Base-by-base conservation (phyloP, 805 yeast species). In the Kodamaea lidongshanica region DNA sequence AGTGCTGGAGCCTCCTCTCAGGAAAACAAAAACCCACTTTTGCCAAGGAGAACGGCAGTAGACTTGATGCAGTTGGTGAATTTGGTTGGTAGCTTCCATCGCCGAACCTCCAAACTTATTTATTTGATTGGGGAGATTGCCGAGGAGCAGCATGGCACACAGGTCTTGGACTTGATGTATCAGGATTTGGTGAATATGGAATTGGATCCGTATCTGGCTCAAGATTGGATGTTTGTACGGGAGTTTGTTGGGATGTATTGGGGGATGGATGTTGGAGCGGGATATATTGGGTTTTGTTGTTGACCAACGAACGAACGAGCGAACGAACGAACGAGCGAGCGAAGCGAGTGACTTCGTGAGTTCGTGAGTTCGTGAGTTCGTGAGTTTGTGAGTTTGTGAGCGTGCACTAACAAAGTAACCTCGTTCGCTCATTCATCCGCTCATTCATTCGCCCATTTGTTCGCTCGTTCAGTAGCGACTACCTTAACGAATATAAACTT, bases 1-100 rank as follows among this genome's bases (percentile, higher is more conserved):
- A 70, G 82, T 17, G 89, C 92, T 1, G 94, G 35, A 4, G 35
- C 35, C 4, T 23, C 30, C 11, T 19, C 21, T 19, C 25, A 17
- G 19, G 52, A n/a, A n/a, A 17, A 38, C 56, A 7, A 42, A 44
- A 42, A 41, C 6, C 46, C 40, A 3, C 17, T 38, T 10, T 26
- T 30, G 7, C 36, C 19, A 19, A 27, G 8, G 16, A 36, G 28
- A 23, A 34, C 23, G 30, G 39, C 27, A 44, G 44, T 35, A 45
- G 46, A 34, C 37, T 46, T 34, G 39, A 41, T 35, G 40, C 43
- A 32, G 38, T 48, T 26, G 40, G 45, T 61, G 9, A 45, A 48
- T 16, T 45, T 61, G 7, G 52, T 64, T 10, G 66, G 65, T 4
- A 52, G 51, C 24, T 64, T 64, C 46, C 69, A 64, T 39, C 49